Evolutionary conservation across 495 filamentous ascomycete species (phyloP).

Genomic region (Bathelium albidoporum): DNA sequence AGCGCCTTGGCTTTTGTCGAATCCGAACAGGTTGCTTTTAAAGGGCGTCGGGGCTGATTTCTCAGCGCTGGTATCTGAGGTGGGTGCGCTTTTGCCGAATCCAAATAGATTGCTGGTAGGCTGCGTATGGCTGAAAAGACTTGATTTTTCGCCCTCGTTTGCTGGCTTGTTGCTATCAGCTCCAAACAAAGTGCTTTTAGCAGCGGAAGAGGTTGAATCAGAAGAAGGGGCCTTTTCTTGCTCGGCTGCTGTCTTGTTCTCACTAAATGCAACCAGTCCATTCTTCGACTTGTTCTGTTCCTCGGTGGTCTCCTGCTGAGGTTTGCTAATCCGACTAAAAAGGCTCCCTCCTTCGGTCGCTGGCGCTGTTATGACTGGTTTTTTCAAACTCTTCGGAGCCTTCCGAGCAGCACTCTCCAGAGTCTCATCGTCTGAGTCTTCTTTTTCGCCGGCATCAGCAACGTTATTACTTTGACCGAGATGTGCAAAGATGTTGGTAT

Average conservation of each 20-base stretch:
- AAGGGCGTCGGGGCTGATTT: neutral
- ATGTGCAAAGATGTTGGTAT: neutral
- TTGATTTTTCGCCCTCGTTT: neutral
- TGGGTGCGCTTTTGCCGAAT: neutral
- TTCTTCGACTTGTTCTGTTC: constrained; percentile 9
- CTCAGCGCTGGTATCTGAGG: neutral
- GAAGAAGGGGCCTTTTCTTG: neutral
- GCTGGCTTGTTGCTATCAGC: neutral
- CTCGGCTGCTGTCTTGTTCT: neutral
- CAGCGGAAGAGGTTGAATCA: neutral
- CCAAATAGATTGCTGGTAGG: neutral
- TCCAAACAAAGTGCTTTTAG: neutral
- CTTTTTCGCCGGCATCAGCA: neutral
- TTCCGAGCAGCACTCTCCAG: neutral
- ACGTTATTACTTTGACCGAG: neutral
- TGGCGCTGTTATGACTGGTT: neutral
- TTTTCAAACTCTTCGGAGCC: neutral
- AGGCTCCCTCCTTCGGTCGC: constrained; percentile 12
- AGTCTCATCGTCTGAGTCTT: constrained; percentile 7
- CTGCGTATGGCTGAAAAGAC: neutral
- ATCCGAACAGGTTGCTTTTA: constrained; percentile 7
- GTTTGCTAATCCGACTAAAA: constrained; percentile 13
- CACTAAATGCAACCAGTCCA: neutral
- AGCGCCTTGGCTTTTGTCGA: neutral
- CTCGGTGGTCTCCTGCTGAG: constrained; percentile 1